A percentile compares a stretch with the other conserved stretches of the same genome.
These are phyloP conservation scores for Thelonectria rubi DNA, from an alignment of 2,329 filamentous ascomycete species.

Conservation along the genomic window DNA sequence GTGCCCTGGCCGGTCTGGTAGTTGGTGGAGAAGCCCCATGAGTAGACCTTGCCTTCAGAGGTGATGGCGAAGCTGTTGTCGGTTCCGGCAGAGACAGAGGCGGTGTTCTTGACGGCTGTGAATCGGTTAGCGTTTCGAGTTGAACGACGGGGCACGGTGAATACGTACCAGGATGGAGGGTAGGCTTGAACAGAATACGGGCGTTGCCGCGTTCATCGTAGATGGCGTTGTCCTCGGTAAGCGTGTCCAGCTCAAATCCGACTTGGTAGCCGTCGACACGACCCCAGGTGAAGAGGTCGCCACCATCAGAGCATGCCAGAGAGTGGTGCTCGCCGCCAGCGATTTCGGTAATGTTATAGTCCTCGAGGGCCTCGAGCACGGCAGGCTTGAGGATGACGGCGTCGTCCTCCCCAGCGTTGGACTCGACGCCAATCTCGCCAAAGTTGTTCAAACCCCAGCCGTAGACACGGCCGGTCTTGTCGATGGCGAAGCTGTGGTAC, in stretches of 20 bases:
- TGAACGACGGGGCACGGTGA: neutral
- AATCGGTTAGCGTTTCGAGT: neutral
- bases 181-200: constrained; percentile 67
- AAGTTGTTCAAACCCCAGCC: constrained; percentile 91
- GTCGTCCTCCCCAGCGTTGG: constrained; percentile 61
- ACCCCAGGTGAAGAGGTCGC: constrained; percentile 69
- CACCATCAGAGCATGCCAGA: constrained; percentile 65
- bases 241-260: constrained; percentile 64
- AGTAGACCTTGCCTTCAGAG: constrained; percentile 75
- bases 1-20: constrained; percentile 83
- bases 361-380: constrained; percentile 70
- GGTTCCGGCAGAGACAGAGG: constrained; percentile 67
- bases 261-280: constrained; percentile 62
- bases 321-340: constrained; percentile 81
- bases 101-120: constrained; percentile 61
- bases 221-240: constrained; percentile 62
- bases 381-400: constrained; percentile 78
- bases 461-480: constrained; percentile 75
- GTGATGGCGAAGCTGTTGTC: constrained; percentile 81
- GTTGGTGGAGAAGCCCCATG: constrained; percentile 83
- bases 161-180: constrained; percentile 55
- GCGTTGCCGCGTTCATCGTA: constrained; percentile 69
- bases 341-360: constrained; percentile 72
- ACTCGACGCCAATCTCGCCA: constrained; percentile 75
- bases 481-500: constrained; percentile 85